A percentile compares a stretch with the other conserved stretches of the same genome.
These are phyloP conservation scores for Saccharomycopsis sp. DNA, from an alignment of 805 yeast species.

Conservation along the genomic window DNA sequence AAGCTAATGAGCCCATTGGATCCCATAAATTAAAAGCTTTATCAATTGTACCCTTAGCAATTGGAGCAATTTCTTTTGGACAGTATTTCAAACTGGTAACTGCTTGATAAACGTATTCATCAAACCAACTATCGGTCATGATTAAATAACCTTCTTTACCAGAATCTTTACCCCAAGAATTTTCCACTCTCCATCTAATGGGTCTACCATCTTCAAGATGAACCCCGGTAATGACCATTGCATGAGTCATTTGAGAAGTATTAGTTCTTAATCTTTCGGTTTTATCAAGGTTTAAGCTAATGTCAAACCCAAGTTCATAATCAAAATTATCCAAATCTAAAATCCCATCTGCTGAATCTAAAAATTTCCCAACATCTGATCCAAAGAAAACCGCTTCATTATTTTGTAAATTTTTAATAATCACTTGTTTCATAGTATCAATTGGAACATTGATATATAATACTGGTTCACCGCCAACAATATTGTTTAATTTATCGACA, in stretches of 20 bases:
- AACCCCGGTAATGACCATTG: constrained; percentile 78
- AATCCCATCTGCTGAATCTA: constrained; percentile 52
- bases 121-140: constrained; percentile 66
- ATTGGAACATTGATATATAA: constrained; percentile 61
- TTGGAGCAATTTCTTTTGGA: constrained; percentile 26
- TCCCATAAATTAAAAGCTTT: constrained; percentile 63
- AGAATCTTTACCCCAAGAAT: constrained; percentile 64
- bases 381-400: constrained; percentile 84
- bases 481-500: constrained; percentile 68
- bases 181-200: constrained; percentile 61
- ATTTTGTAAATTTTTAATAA: constrained; percentile 55
- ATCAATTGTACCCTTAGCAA: constrained; percentile 35
- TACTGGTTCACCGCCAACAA: constrained; percentile 59
- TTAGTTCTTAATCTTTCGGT: constrained; percentile 60
- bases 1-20: constrained; percentile 70
- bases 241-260: constrained; percentile 80
- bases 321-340: constrained; percentile 67
- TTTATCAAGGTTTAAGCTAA: constrained; percentile 43
- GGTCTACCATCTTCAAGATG: constrained; percentile 60
- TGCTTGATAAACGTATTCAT: constrained; percentile 65
- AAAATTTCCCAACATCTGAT: constrained; percentile 76
- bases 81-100: constrained; percentile 47
- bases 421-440: constrained; percentile 44
- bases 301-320: constrained; percentile 43
- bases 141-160: constrained; percentile 61